These are phyloP conservation scores for Wickerhamomyces tratensis DNA, from an alignment of 805 yeast species.

Conservation along the genomic window DNA sequence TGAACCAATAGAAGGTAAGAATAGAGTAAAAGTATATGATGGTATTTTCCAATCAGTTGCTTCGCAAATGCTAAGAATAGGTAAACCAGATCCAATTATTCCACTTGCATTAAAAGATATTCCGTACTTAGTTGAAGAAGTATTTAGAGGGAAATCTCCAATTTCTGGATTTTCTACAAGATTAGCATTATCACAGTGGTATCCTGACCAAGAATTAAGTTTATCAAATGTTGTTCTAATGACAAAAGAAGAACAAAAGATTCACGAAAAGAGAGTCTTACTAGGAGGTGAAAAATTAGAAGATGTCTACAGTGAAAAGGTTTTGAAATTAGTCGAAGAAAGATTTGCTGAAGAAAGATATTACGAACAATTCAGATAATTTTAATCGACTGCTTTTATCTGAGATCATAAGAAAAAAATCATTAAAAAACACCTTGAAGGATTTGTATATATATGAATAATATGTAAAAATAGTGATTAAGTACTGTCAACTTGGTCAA, in stretches of 20 bases:
- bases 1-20: constrained; percentile 87
- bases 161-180: constrained; percentile 75
- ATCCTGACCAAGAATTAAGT: constrained; percentile 50
- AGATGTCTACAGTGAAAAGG: constrained; percentile 56
- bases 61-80: constrained; percentile 78
- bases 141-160: constrained; percentile 87
- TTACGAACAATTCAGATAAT: constrained; percentile 47
- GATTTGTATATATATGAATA: too few species aligned
- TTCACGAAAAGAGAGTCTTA: constrained; percentile 70
- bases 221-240: constrained; percentile 76
- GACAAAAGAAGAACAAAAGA: constrained; percentile 79
- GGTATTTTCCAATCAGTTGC: constrained; percentile 74
- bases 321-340: constrained; percentile 42
- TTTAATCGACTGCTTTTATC: too few species aligned
- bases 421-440: too few species aligned
- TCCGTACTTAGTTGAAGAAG: constrained; percentile 80
- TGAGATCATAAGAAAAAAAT: too few species aligned
- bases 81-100: constrained; percentile 62
- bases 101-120: constrained; percentile 67
- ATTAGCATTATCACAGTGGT: constrained; percentile 80
- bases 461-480: too few species aligned
- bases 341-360: constrained; percentile 70
- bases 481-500: too few species aligned
- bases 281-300: constrained; percentile 52
- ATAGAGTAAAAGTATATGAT: constrained; percentile 78